Evolutionary conservation across 2,329 filamentous ascomycete genomes (phyloP), one percentile per base, ranked within the genome.

Genomic region (Microcyclospora pomicola): DNA sequence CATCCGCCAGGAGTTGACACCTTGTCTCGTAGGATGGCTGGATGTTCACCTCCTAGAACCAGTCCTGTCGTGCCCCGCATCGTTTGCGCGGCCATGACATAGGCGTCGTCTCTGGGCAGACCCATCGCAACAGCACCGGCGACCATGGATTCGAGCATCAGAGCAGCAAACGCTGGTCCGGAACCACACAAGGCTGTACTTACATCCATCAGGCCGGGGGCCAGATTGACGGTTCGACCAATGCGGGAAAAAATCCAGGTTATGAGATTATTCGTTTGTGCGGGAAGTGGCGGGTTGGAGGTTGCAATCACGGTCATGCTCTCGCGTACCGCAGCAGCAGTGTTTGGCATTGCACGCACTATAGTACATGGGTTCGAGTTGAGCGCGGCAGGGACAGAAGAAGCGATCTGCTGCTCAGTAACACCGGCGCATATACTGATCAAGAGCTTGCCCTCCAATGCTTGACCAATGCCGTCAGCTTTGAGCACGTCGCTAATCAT

Each of bases 281-380:
- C 54, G 5, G 70, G 65, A 11, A 83, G 64, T 2, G 76, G 69
- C 7, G 77, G 73, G 7, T 64, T 66, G 6, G 70, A 67, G 1
- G 70, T 75, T 34, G 75, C 77, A 48, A 93, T 80, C 38, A 91
- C 67, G 7, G 66, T 88, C 82, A 91, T 91, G 49, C 74, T 78
- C 60, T 92, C 79, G 34, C 82, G 66, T 41, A 92, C 80, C 35
- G 82, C 70, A 16, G 78, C 77, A 9, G 84, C 83, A 0, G 82
- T 87, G 64, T 92, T 92, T 49, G 84, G 84, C 74, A 92, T 85
- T 38, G 80, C 83, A 27, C 84, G 71, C 4, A 92, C 77, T 33
- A 91, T 69, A 31, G 72, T 67, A 59, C 74, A 81, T 30, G 66
- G 62, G 19, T 67, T 65, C 39, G 64, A 61, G n/a, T 50, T 50